Base-by-base conservation (phyloP, 1,139 yeast genomes). In the Lizanozyma gosingica region DNA sequence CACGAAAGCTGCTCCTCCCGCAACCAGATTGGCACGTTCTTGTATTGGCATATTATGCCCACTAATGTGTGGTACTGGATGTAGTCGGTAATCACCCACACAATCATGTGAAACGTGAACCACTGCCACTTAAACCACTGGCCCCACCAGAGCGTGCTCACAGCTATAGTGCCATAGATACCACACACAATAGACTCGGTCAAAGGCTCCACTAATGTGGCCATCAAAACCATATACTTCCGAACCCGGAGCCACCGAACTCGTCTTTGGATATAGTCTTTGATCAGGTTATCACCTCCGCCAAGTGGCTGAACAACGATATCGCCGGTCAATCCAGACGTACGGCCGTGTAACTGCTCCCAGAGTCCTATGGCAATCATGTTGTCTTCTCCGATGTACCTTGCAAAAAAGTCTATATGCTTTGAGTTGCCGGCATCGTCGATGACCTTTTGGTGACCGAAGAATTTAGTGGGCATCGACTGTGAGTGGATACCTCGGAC, bases 211-310 rank as follows among this genome's bases (percentile, higher is more conserved):
- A 85, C 65, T 40, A 87, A 59, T 0, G 97, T 87, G 1, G 96
- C 96, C 33, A 79, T 79, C 29, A 81, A 62, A 2, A 87, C 96
- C 95, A 87, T 86, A 56, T 84, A 86, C 53, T 83, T 83, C 22
- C 97, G 67, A n/a, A 87, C 95, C 38, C 96, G 67, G 15, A 87
- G 62, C 97, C 97, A 87, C 40, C 97, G 66, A 27, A 83, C 78
- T 40, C 96, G 65, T 43, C 96, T 66, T 39, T 70, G 60, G 42
- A 80, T 66, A 56, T 83, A 87, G 46, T 82, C 87, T 39, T 53
- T 51, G 14, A 77, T 53, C 2, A 67, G 53, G 44, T 64, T 63
- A 39, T 71, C 70, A 35, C 62, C 52, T 2, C 77, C 80, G 39
- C 72, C 71, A 35, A 85, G 62, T 0, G 96, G 96, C 55, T 87